phyloP scores from a whole-genome alignment of 495 filamentous ascomycete genomes.

The Penicillium dipodomyicola region DNA sequence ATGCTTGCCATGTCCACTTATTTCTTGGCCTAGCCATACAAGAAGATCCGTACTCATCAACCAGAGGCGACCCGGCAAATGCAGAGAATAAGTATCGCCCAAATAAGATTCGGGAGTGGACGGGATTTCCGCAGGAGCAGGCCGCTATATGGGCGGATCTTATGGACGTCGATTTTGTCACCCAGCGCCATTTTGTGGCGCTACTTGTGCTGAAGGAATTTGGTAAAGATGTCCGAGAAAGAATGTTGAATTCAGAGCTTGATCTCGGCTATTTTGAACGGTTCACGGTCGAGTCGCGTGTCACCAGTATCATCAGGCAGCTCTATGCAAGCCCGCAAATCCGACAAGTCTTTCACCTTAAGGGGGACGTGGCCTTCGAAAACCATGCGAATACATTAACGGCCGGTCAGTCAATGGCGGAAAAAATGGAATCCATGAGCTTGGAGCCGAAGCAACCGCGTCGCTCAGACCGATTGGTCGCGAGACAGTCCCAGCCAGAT shows the following conservation, averaged over 20 bases:
- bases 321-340: neutral
- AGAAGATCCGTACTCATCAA: neutral
- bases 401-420: neutral
- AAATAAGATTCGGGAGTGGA: neutral
- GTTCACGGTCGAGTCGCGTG: neutral
- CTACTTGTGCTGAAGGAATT: too few species aligned
- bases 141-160: neutral
- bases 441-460: neutral
- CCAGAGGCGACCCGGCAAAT: neutral
- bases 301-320: neutral
- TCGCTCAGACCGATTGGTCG: neutral
- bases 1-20: neutral
- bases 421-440: neutral
- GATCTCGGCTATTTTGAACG: neutral
- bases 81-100: neutral
- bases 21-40: neutral
- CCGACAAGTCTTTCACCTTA: too few species aligned
- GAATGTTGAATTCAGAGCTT: neutral
- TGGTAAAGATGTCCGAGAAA: too few species aligned
- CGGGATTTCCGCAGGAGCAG: neutral
- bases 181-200: too few species aligned
- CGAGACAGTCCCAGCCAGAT: neutral
- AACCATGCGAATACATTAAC: neutral
- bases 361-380: neutral
- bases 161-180: neutral